Conservation (phyloP, 805 yeast species). For the Suhomyces tanzawaensis region DNA sequence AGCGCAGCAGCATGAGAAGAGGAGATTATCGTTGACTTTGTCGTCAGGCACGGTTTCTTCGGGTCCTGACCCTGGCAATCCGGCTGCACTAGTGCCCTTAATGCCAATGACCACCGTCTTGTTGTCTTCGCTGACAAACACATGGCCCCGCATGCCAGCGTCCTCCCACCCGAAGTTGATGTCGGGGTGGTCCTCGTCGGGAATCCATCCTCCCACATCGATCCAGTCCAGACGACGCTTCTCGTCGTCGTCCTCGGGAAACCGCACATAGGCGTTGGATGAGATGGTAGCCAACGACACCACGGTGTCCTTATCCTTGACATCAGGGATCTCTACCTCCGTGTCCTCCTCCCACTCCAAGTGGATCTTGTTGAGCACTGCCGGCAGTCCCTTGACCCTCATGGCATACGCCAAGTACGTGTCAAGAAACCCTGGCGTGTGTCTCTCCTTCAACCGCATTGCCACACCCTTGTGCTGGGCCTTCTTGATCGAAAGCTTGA, state of each 20-base stretch:
- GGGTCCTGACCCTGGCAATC: constrained; percentile 46
- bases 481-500: constrained; percentile 28
- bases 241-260: constrained; percentile 55
- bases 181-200: constrained; percentile 55
- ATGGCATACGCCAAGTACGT: constrained; percentile 60
- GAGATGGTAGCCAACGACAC: constrained; percentile 79
- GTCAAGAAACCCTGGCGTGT: constrained; percentile 61
- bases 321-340: constrained; percentile 62
- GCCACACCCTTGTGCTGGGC: constrained; percentile 17
- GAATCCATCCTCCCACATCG: constrained; percentile 58
- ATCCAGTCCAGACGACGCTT: constrained; percentile 75
- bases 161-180: constrained; percentile 81
- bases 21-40: constrained; percentile 79
- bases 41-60: constrained; percentile 78
- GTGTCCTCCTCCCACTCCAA: constrained; percentile 65
- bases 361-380: constrained; percentile 33
- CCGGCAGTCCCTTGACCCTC: constrained; percentile 38
- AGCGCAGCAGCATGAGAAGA: constrained; percentile 96
- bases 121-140: constrained; percentile 61
- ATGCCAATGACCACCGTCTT: constrained; percentile 72
- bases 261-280: constrained; percentile 83
- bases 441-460: constrained; percentile 34
- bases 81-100: constrained; percentile 90
- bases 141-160: constrained; percentile 86
- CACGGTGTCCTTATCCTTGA: constrained; percentile 71